phyloP scores from a whole-genome alignment of 345 rosid species.

The Rhizophora mangle region DNA sequence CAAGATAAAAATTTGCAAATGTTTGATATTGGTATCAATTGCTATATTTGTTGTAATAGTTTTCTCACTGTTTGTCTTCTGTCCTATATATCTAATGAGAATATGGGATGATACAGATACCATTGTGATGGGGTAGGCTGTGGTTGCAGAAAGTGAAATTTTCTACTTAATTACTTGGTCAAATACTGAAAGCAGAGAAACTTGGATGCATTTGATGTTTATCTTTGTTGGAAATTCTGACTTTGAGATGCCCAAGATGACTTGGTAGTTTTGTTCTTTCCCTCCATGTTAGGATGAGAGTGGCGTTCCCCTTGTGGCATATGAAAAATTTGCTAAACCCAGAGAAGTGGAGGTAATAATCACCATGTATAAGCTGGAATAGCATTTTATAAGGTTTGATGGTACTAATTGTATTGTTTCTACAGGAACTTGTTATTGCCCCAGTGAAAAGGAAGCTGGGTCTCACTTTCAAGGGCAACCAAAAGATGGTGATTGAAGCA shows the following conservation, averaged over 20 bases:
- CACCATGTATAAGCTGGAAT: neutral
- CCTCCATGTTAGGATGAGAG: conserved; percentile 62
- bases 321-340: conserved; percentile 79
- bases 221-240: neutral
- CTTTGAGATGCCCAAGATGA: too few relatives aligned
- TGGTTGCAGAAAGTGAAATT: too few relatives aligned
- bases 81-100: too few relatives aligned
- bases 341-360: conserved; percentile 77
- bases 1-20: neutral
- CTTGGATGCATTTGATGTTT: neutral
- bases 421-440: conserved; percentile 68
- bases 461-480: conserved; percentile 75
- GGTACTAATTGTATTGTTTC: neutral
- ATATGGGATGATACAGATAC: too few relatives aligned
- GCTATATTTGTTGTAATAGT: neutral
- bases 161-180: too few relatives aligned
- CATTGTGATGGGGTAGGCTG: too few relatives aligned
- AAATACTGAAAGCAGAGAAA: too few relatives aligned
- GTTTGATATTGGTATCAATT: neutral
- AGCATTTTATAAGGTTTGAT: neutral
- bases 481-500: conserved; percentile 74
- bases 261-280: neutral
- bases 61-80: too few relatives aligned
- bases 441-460: conserved; percentile 87
- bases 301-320: conserved; percentile 70